Base-by-base conservation (phyloP, 805 yeast genomes). In the Yarrowia keelungensis region DNA sequence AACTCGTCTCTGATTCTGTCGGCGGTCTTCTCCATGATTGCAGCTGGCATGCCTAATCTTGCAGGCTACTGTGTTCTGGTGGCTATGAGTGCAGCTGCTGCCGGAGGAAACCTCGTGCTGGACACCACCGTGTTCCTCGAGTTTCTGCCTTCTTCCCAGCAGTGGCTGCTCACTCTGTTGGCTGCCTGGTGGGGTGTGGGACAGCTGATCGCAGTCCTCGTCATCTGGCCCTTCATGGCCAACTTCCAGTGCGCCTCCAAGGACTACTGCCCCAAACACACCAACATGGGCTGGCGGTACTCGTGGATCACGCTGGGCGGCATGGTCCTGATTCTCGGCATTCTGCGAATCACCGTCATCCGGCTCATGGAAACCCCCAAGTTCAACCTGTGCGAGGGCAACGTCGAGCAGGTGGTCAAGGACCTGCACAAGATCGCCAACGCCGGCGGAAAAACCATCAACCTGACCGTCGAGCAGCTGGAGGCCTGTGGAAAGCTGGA, bases 141-240 rank as follows among this genome's bases (percentile, higher is more conserved):
- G 73, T 84, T 81, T 69, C 76, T 86, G 69, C 89, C 89, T 2
- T 76, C 80, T 53, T 81, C 81, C 61, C 77, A 82, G 72, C 86
- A 85, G 71, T 86, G 82, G 81, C 74, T 85, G 71, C 79, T 83
- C 64, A 85, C 88, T 1, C 78, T 84, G 45, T 81, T 86, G 76
- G 86, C 88, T 26, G 78, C 81, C 53, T 87, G 83, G 85, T 86
- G 89, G 90, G 87, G 88, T 54, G 78, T 86, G 43, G 89, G 89
- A 41, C 89, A 86, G 74, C 81, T 87, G 2, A 78, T 86, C 51
- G 82, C 87, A 12, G 79, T 80, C 41, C 76, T 85, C 19, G 72
- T 85, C 49, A 83, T 87, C 5, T 86, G 88, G 87, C 88, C 86
- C 0, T 82, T 84, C 68, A 77, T 87, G 59, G 82, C 86, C 14